These are phyloP conservation scores for Penicillium cosmopolitanum DNA, from an alignment of 495 filamentous ascomycete genomes.

Conservation along the genomic window DNA sequence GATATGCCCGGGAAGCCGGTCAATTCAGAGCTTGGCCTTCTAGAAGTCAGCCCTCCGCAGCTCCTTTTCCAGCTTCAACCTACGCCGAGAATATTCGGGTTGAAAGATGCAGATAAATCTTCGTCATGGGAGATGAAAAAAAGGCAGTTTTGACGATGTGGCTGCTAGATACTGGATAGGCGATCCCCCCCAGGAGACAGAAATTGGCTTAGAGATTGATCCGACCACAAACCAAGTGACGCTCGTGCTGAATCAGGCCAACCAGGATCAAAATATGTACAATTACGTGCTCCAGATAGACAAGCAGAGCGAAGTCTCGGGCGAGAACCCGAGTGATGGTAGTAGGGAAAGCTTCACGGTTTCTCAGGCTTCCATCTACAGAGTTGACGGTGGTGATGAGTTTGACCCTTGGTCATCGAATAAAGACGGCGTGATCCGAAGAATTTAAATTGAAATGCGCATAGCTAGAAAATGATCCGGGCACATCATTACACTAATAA, in stretches of 20 bases:
- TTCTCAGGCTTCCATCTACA: no score
- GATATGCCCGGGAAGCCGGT: not conserved
- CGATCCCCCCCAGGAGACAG: not conserved
- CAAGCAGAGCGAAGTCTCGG: no score
- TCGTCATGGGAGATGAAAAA: not conserved
- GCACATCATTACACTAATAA: no score
- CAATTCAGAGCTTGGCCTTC: not conserved
- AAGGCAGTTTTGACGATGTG: not conserved
- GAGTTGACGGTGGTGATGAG: no score
- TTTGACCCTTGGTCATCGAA: no score
- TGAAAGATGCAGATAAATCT: not conserved
- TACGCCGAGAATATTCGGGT: not conserved
- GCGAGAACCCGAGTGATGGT: no score
- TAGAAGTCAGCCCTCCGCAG: not conserved
- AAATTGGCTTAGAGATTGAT: not conserved
- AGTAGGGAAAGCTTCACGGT: no score
- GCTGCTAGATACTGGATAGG: not conserved
- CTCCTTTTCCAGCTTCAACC: not conserved
- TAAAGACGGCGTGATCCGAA: no score
- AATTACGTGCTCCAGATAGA: not conserved
- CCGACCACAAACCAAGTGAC: not conserved
- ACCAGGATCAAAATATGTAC: not conserved
- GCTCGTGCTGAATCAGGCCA: not conserved
- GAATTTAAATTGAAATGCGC: no score
- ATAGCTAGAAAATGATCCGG: no score